Evolutionary conservation across 2,329 filamentous ascomycete species (phyloP), one percentile per base, ranked within the genome.

Genomic region (Tolypocladium cylindrosporum): DNA sequence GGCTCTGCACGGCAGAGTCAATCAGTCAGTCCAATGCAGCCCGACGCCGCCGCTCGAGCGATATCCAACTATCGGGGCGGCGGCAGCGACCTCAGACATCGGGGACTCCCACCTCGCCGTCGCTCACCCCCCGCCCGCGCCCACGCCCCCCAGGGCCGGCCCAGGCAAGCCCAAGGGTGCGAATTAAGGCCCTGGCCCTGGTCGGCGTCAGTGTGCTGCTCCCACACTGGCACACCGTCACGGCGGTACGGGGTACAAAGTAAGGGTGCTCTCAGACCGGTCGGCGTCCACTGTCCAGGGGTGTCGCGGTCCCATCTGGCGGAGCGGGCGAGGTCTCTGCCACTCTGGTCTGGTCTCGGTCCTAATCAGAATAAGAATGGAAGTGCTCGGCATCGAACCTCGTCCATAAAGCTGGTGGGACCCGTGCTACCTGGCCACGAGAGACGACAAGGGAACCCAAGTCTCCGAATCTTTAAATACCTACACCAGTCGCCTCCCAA

Each of bases 1-100:
- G 42, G 54, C 54, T 36, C 54, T 55, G 54, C 54, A 55, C 54
- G 42, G 54, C 54, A 55, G 54, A 48, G 48, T 55, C 54, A 34
- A 42, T 48, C 45, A 48, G 16, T 19, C 45, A 48, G 13, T 48
- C 27, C 24, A 50, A n/a, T n/a, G 16, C 48, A 31, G 19, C 48
- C 45, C 27, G 21, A 36, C 48, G 27, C 4, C 27, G n/a, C 13
- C 48, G 31, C 48, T 51, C 48, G 48, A 31, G 48, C 19, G 8
- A 34, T 51, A 51, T 51, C 31, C 31, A 13, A 34, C 48, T 36
- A 51, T 51, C 48, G 48, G 31, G 31, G 27, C 31, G 31, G 6
- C 27, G 21, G 3, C 45, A n/a, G 14, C 43, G 14, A 4, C 27
- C 14, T 14, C 21, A 14, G 14, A 10, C 37, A 11, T 10, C 37